Conservation (phyloP, 257 asterid species). For the Orobanche coerulescens region DNA sequence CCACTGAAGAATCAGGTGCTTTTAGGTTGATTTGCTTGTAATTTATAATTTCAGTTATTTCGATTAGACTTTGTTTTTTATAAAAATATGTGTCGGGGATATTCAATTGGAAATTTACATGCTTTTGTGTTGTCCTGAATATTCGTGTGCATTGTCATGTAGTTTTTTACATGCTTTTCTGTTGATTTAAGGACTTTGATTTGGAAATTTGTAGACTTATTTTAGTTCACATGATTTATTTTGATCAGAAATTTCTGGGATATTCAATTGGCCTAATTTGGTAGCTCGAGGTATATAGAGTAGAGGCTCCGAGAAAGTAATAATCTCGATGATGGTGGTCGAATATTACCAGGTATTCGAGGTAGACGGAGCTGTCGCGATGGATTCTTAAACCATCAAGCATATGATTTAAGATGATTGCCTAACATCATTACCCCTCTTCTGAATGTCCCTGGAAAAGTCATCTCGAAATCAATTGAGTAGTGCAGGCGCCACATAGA, state of each 20-base stretch:
- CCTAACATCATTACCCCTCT: no score
- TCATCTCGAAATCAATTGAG: no score
- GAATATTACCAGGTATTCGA: no score
- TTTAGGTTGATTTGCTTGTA: neutral
- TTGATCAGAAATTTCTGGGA: neutral
- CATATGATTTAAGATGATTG: no score
- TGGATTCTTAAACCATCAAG: no score
- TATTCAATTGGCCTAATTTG: conserved; percentile 1
- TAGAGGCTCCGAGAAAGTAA: no score
- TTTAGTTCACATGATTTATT: neutral
- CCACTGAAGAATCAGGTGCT: conserved; percentile 65
- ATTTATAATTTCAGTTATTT: neutral
- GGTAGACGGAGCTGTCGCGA: no score
- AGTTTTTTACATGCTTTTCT: neutral
- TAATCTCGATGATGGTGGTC: neutral
- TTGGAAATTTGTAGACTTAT: neutral
- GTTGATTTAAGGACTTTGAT: neutral
- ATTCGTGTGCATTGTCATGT: neutral
- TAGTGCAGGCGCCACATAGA: no score
- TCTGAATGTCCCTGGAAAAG: no score
- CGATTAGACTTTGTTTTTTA: neutral
- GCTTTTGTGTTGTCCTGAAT: neutral
- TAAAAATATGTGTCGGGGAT: neutral
- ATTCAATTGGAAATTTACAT: neutral
- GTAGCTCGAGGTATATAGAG: neutral